phyloP scores from a whole-genome alignment of 2,329 filamentous ascomycete genomes.

The Cadophora sp. region DNA sequence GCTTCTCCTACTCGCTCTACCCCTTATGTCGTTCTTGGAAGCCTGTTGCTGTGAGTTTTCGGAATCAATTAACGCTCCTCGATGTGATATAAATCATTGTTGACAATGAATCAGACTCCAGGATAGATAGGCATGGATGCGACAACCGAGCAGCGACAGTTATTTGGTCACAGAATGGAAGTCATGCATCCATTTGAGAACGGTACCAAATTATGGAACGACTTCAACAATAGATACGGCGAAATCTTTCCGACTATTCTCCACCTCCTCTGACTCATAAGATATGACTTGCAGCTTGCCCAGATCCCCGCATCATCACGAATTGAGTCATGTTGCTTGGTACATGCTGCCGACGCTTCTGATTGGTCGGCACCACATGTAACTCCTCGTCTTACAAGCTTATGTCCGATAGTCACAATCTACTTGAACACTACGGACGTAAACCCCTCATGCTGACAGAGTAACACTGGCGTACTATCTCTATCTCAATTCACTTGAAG shows the following conservation, averaged over 20 bases:
- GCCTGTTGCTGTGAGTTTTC: not conserved
- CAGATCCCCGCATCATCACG: not conserved
- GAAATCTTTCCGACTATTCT: not conserved
- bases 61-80: not conserved
- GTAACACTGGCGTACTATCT: not conserved
- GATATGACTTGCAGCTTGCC: not conserved
- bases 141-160: not conserved
- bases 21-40: not conserved
- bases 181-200: not conserved
- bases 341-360: not conserved
- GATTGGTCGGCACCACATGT: not conserved
- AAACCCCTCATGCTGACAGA: not conserved
- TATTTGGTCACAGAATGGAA: not conserved
- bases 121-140: not conserved
- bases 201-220: not conserved
- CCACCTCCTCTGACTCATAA: not conserved
- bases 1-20: slow-evolving; percentile 5
- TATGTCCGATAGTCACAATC: not conserved
- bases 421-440: not conserved
- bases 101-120: not conserved
- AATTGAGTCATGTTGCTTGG: not conserved
- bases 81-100: not conserved
- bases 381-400: not conserved
- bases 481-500: not conserved
- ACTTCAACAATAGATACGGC: not conserved